These are phyloP conservation scores for Hortiboletus rubellus DNA, from an alignment of 1,284 basidiomycete species.

Conservation along the genomic window DNA sequence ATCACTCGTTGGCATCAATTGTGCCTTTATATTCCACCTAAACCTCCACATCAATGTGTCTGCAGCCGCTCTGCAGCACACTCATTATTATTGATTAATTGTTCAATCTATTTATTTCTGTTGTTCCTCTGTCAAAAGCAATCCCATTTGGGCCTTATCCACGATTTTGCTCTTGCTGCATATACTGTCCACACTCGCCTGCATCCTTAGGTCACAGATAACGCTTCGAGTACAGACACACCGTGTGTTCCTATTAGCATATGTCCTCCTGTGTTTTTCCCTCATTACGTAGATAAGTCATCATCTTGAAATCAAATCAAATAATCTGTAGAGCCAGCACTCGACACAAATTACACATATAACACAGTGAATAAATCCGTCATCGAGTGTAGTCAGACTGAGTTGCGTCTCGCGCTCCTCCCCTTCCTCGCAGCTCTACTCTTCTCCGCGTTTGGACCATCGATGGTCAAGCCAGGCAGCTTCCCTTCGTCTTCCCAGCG, in stretches of 20 bases:
- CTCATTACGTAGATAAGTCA: constrained; percentile 22
- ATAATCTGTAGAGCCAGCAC: not conserved
- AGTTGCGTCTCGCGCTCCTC: constrained; percentile 73
- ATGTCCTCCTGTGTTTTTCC: constrained; percentile 15
- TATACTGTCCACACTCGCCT: constrained; percentile 16
- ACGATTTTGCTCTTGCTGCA: constrained; percentile 19
- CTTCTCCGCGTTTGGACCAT: constrained; percentile 46
- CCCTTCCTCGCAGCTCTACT: constrained; percentile 62
- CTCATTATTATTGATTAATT: constrained; percentile 42
- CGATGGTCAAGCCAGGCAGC: constrained; percentile 71
- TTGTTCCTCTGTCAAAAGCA: constrained; percentile 10
- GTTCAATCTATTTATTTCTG: constrained; percentile 29
- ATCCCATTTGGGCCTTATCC: constrained; percentile 11
- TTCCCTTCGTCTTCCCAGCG: constrained; percentile 82
- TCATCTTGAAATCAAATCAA: constrained; percentile 19
- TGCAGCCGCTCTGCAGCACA: constrained; percentile 25
- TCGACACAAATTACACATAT: not conserved
- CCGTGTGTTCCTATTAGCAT: constrained; percentile 21
- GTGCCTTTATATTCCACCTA: constrained; percentile 10
- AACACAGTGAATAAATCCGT: not conserved
- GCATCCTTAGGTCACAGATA: constrained; percentile 20
- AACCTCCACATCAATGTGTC: constrained; percentile 11
- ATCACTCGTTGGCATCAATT: constrained; percentile 14
- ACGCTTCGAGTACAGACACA: constrained; percentile 24
- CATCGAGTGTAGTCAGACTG: constrained; percentile 41